Evolutionary conservation across 768 basidiomycete genomes (phyloP), one percentile per base, ranked within the genome.

Genomic region (Artomyces pyxidatus): DNA sequence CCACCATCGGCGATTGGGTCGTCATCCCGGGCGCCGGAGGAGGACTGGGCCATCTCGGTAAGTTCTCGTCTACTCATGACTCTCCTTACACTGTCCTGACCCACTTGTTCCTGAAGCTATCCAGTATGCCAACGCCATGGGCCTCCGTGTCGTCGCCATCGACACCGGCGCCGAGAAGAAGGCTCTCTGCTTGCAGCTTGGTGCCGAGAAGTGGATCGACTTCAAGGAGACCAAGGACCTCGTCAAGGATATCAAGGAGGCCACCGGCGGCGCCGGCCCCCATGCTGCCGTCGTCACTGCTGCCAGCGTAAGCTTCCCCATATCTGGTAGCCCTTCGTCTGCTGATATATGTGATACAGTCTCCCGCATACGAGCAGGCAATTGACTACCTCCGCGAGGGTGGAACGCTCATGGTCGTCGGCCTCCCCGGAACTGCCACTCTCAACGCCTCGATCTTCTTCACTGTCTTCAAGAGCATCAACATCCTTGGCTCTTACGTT

Each of bases 31-130:
- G 87, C 38, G 87, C 86, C 2, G 87, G 85, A 3, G 85, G 85
- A 48, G 88, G 89, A 12, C 80, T 91, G 27, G 90, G 89, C 7
- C 86, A 90, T 67, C 74, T 94, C 26, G 86, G 77, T 81, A 48
- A 25, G 61, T 38, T 16, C 3, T 16, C n/a, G n/a, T n/a, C 8
- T 25, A 26, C 22, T 22, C 35, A 9, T 23, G 8, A 14, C 27
- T 35, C 9, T 23, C n/a, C 14, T 27, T 50, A 12, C 22, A n/a
- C n/a, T n/a, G n/a, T n/a, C n/a, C n/a, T n/a, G n/a, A n/a, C n/a
- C n/a, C n/a, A n/a, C n/a, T n/a, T n/a, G n/a, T n/a, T n/a, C n/a
- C n/a, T n/a, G n/a, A 43, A 78, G 81, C 88, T 22, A 64, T 90
- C 26, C 89, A 93, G 63, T 92, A 92, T 58, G 91, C 89, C 14